phyloP scores from a whole-genome alignment of 2,329 filamentous ascomycete genomes.

The Fusarium brevicatenulatum region DNA sequence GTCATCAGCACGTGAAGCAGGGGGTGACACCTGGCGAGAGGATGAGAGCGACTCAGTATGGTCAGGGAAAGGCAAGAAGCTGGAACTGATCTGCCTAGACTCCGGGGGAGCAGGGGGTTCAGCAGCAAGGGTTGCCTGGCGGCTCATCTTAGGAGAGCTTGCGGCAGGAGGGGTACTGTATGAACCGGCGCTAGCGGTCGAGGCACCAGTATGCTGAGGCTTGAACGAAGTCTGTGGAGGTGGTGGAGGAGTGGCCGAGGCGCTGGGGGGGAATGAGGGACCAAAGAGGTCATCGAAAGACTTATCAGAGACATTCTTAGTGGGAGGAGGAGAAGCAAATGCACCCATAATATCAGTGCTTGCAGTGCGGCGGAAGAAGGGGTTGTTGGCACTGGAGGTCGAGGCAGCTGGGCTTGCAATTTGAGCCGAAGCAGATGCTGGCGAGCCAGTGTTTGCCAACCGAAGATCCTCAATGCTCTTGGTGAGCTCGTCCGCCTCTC shows the following conservation, averaged over 20 bases:
- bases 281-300: conserved; percentile 91
- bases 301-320: conserved; percentile 65
- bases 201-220: conserved; percentile 67
- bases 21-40: conserved; percentile 80
- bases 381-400: conserved; percentile 83
- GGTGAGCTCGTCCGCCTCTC: conserved; percentile 76
- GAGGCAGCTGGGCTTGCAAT: conserved; percentile 77
- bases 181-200: conserved; percentile 62
- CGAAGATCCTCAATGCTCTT: conserved; percentile 70
- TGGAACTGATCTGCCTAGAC: conserved; percentile 81
- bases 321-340: conserved; percentile 59
- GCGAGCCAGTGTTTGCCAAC: conserved; percentile 63
- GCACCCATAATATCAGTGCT: conserved; percentile 69
- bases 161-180: conserved; percentile 66
- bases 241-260: conserved; percentile 56
- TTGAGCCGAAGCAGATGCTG: conserved; percentile 57
- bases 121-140: conserved; percentile 65
- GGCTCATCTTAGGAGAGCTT: conserved; percentile 69
- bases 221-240: conserved; percentile 56
- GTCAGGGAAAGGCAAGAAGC: conserved; percentile 76
- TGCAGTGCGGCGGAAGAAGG: conserved; percentile 83
- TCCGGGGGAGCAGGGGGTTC: conserved; percentile 73
- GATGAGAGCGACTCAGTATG: conserved; percentile 76
- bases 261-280: conserved; percentile 65
- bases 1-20: conserved; percentile 67